These are phyloP conservation scores for Neonectria faginata DNA, from an alignment of 2,329 filamentous ascomycete species.

Conservation along the genomic window DNA sequence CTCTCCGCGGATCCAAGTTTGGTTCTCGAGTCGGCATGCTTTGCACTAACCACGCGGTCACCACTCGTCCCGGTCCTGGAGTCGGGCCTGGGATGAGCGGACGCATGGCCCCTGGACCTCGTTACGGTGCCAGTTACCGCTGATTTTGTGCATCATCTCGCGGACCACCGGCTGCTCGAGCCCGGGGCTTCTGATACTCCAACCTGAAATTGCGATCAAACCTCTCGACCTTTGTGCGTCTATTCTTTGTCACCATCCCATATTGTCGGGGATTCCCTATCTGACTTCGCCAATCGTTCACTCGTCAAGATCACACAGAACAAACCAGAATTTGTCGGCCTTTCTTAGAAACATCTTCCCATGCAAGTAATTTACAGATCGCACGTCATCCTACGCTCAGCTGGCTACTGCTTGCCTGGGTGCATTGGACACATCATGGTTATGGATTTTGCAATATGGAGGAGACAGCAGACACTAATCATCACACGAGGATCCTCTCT, in stretches of 20 bases:
- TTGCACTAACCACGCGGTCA: conserved; percentile 92
- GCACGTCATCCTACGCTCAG: conserved; percentile 68
- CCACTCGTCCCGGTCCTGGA: conserved; percentile 89
- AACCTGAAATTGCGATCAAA: conserved; percentile 18
- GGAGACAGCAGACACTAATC: conserved; percentile 49
- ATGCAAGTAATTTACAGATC: conserved; percentile 65
- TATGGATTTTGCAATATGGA: conserved; percentile 69
- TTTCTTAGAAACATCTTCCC: conserved; percentile 63
- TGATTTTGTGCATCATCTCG: conserved; percentile 45
- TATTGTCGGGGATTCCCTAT: conserved; percentile 42
- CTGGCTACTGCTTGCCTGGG: conserved; percentile 61
- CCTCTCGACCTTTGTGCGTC: conserved; percentile 29
- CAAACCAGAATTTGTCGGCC: conserved; percentile 60
- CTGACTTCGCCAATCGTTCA: conserved; percentile 49
- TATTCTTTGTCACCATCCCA: conserved; percentile 43
- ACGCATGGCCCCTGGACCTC: conserved; percentile 69
- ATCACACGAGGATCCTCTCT: conserved; percentile 28
- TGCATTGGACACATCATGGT: conserved; percentile 72
- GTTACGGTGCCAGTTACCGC: conserved; percentile 70
- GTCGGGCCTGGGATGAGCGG: conserved; percentile 72
- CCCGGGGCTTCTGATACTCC: background rate
- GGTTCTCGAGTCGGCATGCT: conserved; percentile 99
- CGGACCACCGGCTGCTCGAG: background rate
- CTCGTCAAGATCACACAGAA: conserved; percentile 50
- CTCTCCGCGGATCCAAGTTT: conserved; percentile 96